phyloP scores from a whole-genome alignment of 2,329 filamentous ascomycete genomes.

The Fusarium longipes region DNA sequence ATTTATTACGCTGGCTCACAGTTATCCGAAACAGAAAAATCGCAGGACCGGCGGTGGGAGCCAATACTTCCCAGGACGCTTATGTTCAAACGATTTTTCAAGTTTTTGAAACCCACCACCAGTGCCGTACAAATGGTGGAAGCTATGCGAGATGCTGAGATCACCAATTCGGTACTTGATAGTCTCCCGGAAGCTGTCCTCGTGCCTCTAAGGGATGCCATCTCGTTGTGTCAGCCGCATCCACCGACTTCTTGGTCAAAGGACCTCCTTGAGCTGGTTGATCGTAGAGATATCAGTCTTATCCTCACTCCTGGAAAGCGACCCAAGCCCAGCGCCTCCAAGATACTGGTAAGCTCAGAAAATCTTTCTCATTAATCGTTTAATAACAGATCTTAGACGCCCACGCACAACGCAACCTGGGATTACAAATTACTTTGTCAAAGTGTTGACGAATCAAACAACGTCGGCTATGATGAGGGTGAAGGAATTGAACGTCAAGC shows the following conservation, averaged over 20 bases:
- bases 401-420: constrained; percentile 74
- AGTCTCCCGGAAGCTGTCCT: constrained; percentile 88
- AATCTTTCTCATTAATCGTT: neutral
- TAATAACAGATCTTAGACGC: constrained; percentile 57
- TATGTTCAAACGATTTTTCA: constrained; percentile 76
- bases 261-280: constrained; percentile 78
- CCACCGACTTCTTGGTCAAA: constrained; percentile 82
- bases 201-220: constrained; percentile 82
- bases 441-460: constrained; percentile 68
- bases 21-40: constrained; percentile 51
- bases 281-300: constrained; percentile 82
- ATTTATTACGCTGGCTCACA: constrained; percentile 57
- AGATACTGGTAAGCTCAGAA: constrained; percentile 55
- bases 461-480: constrained; percentile 76
- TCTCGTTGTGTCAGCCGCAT: constrained; percentile 83
- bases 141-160: constrained; percentile 75
- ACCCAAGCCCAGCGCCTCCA: constrained; percentile 49
- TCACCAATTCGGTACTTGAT: constrained; percentile 76
- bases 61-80: constrained; percentile 72
- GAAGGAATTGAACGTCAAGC: constrained; percentile 86
- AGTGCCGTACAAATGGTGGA: constrained; percentile 75
- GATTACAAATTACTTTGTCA: constrained; percentile 85
- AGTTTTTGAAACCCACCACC: constrained; percentile 62
- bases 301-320: constrained; percentile 62
- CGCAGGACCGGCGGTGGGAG: constrained; percentile 57